Evolutionary conservation across 352 stramenopile species (phyloP), one percentile per base, ranked within the genome.

Genomic region (Phytophthora citricola): DNA sequence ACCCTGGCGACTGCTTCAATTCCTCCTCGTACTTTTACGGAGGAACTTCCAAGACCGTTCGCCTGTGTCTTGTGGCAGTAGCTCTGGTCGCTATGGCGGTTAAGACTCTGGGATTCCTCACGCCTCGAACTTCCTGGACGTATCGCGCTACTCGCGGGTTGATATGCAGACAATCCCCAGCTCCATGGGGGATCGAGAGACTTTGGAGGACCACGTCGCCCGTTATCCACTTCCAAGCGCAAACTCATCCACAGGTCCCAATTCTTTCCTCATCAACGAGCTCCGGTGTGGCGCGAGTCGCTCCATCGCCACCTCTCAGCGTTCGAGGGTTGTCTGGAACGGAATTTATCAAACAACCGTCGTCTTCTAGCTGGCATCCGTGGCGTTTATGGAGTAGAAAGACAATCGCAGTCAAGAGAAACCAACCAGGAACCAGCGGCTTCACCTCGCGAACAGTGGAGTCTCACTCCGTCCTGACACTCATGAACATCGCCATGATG

Each of bases 401-500:
- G 34, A 38, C 40, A 20, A 63, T 27, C 4, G 17, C 56, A 29
- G 48, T 3, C 17, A 48, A 36, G 29, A 36, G 5, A 11, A 57
- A 36, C 17, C 20, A 60, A 24, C 11, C 40, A 59, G 22, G 29
- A 36, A 38, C 4, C 26, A 6, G 38, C 1, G 39, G 26, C 10
- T 46, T 69, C 40, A 49, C 46, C 6, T 51, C 11, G 7, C 65
- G 58, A 27, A 69, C 39, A 12, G 38, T 41, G 15, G 52, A 52
- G 38, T 46, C 45, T 27, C 58, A 57, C 45, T 73, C 73, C 10
- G 57, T 78, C 12, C 27, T 81, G 11, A 66, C 73, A 12, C 66
- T 83, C 8, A 83, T 81, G 61, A 83, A 83, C 38, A 66, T 83
- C n/a, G 71, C 69, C 24, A 83, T 81, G 75, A 83, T 83, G 69